These are phyloP conservation scores for Acanthamoeba castellanii DNA, from an alignment of 208 protist genomes.

Conservation along the genomic window DNA sequence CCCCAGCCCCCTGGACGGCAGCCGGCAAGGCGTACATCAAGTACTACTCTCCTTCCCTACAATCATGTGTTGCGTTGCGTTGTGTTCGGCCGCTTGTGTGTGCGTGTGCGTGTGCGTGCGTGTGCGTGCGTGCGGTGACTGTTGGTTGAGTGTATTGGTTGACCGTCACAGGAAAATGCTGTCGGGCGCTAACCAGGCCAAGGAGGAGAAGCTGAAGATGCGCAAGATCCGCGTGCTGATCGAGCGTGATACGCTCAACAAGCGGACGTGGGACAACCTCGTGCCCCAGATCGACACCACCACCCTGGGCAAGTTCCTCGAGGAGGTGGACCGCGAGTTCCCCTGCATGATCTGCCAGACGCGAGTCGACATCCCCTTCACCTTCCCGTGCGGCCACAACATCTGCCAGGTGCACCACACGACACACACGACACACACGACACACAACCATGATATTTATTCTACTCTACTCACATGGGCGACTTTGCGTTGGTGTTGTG, in stretches of 20 bases:
- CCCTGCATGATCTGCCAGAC: constrained; percentile 55
- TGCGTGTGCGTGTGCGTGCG: neutral
- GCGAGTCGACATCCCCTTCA: constrained; percentile 30
- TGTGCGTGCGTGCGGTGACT: neutral
- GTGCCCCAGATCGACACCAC: neutral
- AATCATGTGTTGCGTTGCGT: neutral
- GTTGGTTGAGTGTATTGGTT: neutral
- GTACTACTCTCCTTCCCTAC: neutral
- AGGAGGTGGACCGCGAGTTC: neutral
- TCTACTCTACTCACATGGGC: too few species aligned
- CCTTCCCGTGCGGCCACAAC: constrained; percentile 36
- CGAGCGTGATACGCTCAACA: neutral
- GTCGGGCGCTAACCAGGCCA: neutral
- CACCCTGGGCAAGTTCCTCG: neutral
- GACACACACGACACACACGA: too few species aligned
- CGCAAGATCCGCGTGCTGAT: neutral
- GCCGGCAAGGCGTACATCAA: constrained; percentile 35
- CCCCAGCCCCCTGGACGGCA: constrained; percentile 17
- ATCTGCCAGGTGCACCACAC: constrained; percentile 32
- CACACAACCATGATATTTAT: too few species aligned
- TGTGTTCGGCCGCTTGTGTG: neutral
- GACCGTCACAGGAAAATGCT: neutral
- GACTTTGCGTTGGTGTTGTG: too few species aligned
- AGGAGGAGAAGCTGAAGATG: neutral
- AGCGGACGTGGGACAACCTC: neutral